A percentile compares a stretch with the other conserved stretches of the same genome.
phyloP scores from a whole-genome alignment of 225 moss, liverwort and hornwort genomes.

The Asterella californica region DNA sequence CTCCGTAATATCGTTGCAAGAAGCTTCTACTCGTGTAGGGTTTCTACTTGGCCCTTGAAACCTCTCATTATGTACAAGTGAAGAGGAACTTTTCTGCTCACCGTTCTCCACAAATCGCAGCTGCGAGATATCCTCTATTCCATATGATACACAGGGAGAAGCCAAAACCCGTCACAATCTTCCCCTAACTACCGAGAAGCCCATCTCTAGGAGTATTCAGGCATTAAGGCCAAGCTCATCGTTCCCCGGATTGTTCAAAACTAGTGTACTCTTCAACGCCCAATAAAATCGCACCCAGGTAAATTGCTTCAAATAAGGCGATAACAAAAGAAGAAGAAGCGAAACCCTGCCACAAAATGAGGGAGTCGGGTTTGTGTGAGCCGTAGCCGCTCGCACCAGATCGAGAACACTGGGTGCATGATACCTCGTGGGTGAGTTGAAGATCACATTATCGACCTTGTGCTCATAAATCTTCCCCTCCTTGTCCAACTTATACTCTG shows the following conservation, averaged over 20 bases:
- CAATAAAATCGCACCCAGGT: constrained; percentile 97
- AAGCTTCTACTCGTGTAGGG: constrained; percentile 17
- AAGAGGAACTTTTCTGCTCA: constrained; percentile 30
- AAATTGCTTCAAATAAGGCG: constrained; percentile 72
- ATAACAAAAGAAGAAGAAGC: constrained; percentile 34
- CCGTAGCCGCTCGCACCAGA: constrained; percentile 65
- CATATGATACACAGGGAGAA: constrained; percentile 41
- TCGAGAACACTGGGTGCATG: constrained; percentile 70
- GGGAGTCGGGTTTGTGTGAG: constrained; percentile 84
- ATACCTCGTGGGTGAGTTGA: constrained; percentile 67
- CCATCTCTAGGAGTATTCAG: constrained; percentile 24
- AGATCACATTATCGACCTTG: constrained; percentile 90
- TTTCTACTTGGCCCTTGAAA: constrained; percentile 16
- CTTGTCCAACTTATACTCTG: constrained; percentile 92
- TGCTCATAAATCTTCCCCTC: constrained; percentile 91
- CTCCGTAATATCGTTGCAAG: constrained; percentile 21
- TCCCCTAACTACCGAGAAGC: not conserved
- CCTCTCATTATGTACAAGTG: constrained; percentile 44
- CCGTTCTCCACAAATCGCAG: constrained; percentile 40
- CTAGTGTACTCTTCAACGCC: constrained; percentile 80
- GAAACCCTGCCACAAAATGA: constrained; percentile 66
- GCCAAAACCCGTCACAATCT: constrained; percentile 20
- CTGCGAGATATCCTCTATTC: constrained; percentile 30
- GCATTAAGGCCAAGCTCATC: constrained; percentile 52
- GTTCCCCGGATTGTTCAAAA: constrained; percentile 49